Percentiles rank a stretch among this genome's conserved stretches.
These are phyloP conservation scores for Nicotiana noctiflora DNA, from an alignment of 257 asterid genomes.

Conservation along the genomic window DNA sequence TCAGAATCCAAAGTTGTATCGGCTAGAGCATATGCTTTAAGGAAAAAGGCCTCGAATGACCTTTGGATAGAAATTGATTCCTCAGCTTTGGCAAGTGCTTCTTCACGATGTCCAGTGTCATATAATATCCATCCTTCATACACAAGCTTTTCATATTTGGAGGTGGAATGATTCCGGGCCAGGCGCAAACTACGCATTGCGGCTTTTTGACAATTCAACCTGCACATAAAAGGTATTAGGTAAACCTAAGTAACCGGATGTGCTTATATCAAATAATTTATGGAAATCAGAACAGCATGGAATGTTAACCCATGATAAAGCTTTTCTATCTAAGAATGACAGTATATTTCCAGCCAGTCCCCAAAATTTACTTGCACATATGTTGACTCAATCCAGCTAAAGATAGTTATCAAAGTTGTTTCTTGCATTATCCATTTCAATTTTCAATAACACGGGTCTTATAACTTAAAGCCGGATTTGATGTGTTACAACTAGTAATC, in stretches of 20 bases:
- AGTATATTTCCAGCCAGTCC: background rate
- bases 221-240: constrained; percentile 12
- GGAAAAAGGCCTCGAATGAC: constrained; percentile 49
- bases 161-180: constrained; percentile 37
- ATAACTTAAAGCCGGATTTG: background rate
- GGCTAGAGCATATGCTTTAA: constrained; percentile 43
- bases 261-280: background rate
- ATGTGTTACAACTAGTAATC: background rate
- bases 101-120: constrained; percentile 47
- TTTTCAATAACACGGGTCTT: background rate
- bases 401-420: background rate
- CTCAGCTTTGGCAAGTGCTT: constrained; percentile 45
- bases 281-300: background rate
- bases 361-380: background rate
- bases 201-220: constrained; percentile 48
- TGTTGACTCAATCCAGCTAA: background rate
- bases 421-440: background rate
- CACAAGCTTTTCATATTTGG: constrained; percentile 33
- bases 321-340: background rate
- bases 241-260: background rate
- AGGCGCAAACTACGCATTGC: constrained; percentile 49
- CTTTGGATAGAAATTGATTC: constrained; percentile 39
- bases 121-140: constrained; percentile 47
- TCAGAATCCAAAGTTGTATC: constrained; percentile 37
- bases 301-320: background rate